Percentiles rank a stretch among this genome's conserved stretches.
Evolutionary conservation across 495 filamentous ascomycete genomes (phyloP).

Genomic region (Neurospora sp.): DNA sequence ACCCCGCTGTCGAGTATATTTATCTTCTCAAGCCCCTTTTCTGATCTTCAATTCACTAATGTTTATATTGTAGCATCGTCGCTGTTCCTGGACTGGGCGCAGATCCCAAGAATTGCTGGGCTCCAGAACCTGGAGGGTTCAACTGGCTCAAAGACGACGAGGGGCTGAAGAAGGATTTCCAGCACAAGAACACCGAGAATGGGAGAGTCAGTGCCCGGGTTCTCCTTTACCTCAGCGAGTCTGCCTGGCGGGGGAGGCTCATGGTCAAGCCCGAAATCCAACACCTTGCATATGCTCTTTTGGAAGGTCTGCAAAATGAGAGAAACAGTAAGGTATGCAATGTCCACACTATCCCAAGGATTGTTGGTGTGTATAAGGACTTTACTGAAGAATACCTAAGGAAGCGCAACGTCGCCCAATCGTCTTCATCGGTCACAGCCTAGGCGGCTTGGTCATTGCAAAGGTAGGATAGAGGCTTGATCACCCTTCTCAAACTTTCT

Average conservation of each 20-base stretch:
- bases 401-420: too few species aligned
- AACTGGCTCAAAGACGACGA: not conserved
- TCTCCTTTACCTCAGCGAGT: not conserved
- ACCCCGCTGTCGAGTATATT: too few species aligned
- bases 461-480: slow-evolving; percentile 8
- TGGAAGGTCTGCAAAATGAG: not conserved
- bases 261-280: not conserved
- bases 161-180: not conserved
- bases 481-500: too few species aligned
- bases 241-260: not conserved
- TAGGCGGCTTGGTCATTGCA: slow-evolving; percentile 53
- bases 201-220: not conserved
- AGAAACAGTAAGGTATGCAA: too few species aligned
- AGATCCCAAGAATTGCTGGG: not conserved
- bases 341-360: too few species aligned
- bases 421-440: slow-evolving; percentile 40
- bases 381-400: too few species aligned
- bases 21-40: too few species aligned
- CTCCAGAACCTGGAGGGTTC: not conserved
- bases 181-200: not conserved
- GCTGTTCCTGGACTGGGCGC: not conserved
- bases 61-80: too few species aligned
- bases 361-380: too few species aligned
- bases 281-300: not conserved
- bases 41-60: too few species aligned